Evolutionary conservation across 1,139 yeast genomes (phyloP), one percentile per base, ranked within the genome.

Genomic region (Diutina neorugosa): DNA sequence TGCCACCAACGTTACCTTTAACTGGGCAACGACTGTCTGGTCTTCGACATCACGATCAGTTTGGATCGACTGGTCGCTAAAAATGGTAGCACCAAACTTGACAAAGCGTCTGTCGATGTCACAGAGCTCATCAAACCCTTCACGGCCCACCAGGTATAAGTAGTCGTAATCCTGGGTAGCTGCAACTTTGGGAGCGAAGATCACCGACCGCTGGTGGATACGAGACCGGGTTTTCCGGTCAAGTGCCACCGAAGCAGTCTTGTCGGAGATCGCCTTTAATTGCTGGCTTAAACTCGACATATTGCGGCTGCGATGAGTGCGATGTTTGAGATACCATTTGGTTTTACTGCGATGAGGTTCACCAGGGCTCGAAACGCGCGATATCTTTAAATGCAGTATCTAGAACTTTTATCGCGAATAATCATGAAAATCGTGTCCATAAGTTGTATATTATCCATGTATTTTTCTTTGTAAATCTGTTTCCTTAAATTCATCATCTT

Each of bases 161-260:
- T 84, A 76, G 62, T 90, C 97, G 63, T 81, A 90, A 66, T 94
- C 98, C 70, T 94, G 98, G 43, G 91, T 79, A 11, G 96, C 87
- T 25, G 99, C 98, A 55, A 81, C 82, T 63, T 85, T 82, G 9
- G 96, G 78, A 53, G 89, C 96, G 66, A 86, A 91, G 47, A 93
- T 79, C 61, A 93, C 78, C 52, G 98, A 93, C 50, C 88, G 83
- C 25, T 96, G 82, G 64, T 93, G 98, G 58, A 90, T 71, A 68
- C 86, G 87, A 57, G 91, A 87, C 65, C 97, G 77, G 60, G 82
- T 77, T 69, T 89, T 89, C 67, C 97, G 81, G 64, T 91, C 97
- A 57, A 89, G 76, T 6, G 94, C 91, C 56, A 86, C 80, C 46
- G 94, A 82, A 54, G 82, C 82, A 58, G 81, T 80, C 57, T 77